Percentiles rank a stretch among this genome's conserved stretches.
phyloP scores from a whole-genome alignment of 345 rosid species.

The Linum lewisii region DNA sequence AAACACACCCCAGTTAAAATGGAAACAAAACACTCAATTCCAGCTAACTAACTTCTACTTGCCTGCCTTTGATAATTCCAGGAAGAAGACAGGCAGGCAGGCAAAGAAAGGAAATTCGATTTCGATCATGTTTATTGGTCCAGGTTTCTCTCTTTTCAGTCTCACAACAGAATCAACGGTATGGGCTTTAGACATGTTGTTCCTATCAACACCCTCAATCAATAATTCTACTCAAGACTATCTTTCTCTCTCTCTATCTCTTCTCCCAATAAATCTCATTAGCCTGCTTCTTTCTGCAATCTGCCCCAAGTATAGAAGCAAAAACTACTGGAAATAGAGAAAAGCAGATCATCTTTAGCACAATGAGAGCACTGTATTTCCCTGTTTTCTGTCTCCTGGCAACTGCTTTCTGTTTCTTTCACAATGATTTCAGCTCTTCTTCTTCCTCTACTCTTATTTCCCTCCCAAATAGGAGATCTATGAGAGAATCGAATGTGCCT shows the following conservation, averaged over 20 bases:
- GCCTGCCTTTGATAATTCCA: no score
- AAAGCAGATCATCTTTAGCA: background rate
- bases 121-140: background rate
- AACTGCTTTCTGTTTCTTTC: conserved; percentile 13
- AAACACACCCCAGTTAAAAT: background rate
- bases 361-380: conserved; percentile 21
- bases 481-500: conserved; percentile 16
- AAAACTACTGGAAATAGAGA: background rate
- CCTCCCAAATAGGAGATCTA: conserved; percentile 16
- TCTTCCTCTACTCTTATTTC: conserved; percentile 13
- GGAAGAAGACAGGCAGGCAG: no score
- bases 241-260: conserved; percentile 1
- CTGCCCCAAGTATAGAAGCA: background rate
- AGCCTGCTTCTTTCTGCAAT: conserved; percentile 8
- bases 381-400: conserved; percentile 15
- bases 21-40: background rate
- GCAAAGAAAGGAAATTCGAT: background rate
- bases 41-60: no score
- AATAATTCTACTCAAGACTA: conserved; percentile 20
- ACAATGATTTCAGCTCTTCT: conserved; percentile 7
- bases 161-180: background rate
- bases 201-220: conserved; percentile 8
- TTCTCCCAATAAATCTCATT: background rate
- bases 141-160: background rate
- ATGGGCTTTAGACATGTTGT: background rate